Evolutionary conservation across 768 basidiomycete species (phyloP).

Genomic region (Rhizopogon vinicolor): DNA sequence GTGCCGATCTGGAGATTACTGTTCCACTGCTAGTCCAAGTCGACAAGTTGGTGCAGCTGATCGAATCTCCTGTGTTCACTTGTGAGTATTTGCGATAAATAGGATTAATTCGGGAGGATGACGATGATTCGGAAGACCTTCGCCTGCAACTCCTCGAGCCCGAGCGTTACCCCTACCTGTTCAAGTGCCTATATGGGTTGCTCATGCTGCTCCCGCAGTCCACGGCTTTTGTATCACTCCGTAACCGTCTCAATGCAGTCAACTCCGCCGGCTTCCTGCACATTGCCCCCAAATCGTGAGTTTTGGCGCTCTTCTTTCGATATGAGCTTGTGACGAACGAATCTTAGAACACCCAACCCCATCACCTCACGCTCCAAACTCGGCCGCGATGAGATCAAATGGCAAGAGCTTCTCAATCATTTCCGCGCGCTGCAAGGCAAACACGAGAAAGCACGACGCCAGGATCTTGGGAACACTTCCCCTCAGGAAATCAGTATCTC

Average conservation of each 20-base stretch:
- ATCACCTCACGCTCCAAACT: constrained; percentile 68
- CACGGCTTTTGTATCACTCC: constrained; percentile 89
- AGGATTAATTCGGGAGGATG: not conserved
- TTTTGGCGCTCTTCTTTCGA: not conserved
- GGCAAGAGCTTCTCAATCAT: constrained; percentile 90
- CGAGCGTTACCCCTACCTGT: constrained; percentile 92
- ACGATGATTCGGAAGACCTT: constrained; percentile 43
- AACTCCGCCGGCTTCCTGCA: constrained; percentile 94
- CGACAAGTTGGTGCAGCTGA: constrained; percentile 95
- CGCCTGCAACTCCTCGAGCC: constrained; percentile 95
- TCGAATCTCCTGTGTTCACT: constrained; percentile 98
- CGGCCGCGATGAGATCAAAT: constrained; percentile 89
- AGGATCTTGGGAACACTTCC: constrained; percentile 48
- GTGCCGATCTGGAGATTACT: constrained; percentile 95
- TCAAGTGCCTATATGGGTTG: constrained; percentile 96
- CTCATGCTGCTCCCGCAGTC: constrained; percentile 98
- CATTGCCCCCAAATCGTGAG: constrained; percentile 82
- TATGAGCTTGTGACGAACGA: constrained; percentile 2
- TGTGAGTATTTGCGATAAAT: constrained; percentile 44
- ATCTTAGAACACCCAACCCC: constrained; percentile 27
- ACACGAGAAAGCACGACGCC: constrained; percentile 89
- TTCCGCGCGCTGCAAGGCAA: constrained; percentile 86
- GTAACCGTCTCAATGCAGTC: constrained; percentile 92
- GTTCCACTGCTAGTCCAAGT: constrained; percentile 93
- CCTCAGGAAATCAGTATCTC: not conserved